phyloP scores from a whole-genome alignment of 192 early-diverging fungal genomes.

The Mortierella hygrophila region DNA sequence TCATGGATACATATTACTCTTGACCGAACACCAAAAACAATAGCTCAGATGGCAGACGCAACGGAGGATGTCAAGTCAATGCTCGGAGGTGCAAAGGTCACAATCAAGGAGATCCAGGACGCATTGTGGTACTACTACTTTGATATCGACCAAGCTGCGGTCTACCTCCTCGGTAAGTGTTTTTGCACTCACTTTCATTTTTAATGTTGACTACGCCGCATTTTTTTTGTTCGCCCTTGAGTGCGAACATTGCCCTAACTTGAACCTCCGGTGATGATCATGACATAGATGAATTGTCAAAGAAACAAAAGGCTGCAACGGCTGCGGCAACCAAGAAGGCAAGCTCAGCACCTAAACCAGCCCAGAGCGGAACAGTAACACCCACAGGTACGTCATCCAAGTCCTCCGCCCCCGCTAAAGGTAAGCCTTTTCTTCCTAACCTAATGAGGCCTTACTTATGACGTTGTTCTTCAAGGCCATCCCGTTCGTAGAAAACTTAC shows the following conservation, averaged over 20 bases:
- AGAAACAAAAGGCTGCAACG: slow-evolving; percentile 35
- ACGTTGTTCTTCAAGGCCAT: not conserved
- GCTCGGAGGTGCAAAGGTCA: slow-evolving; percentile 69
- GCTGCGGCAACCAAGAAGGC: slow-evolving; percentile 39
- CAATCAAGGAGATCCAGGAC: slow-evolving; percentile 75
- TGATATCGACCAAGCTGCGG: slow-evolving; percentile 74
- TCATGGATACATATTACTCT: not conserved
- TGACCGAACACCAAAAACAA: not conserved
- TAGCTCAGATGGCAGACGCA: slow-evolving; percentile 66
- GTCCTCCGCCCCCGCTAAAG: slow-evolving; percentile 12
- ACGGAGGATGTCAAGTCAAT: slow-evolving; percentile 69
- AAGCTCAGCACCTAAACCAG: slow-evolving; percentile 8
- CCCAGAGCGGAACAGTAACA: slow-evolving; percentile 38
- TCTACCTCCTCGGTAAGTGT: slow-evolving; percentile 76
- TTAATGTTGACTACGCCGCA: slow-evolving; percentile 44
- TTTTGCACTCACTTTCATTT: not conserved
- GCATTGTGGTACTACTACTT: slow-evolving; percentile 82
- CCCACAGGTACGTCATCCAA: slow-evolving; percentile 28
- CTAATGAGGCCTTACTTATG: not conserved
- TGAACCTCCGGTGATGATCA: not conserved
- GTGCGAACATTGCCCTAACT: not conserved
- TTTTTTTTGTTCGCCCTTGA: slow-evolving; percentile 3
- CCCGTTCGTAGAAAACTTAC: not conserved
- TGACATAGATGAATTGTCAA: slow-evolving; percentile 33
- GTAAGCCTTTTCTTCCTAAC: slow-evolving; percentile 4